phyloP scores from a whole-genome alignment of 169 alveolate species.

The Eimeria nieschulzi region DNA sequence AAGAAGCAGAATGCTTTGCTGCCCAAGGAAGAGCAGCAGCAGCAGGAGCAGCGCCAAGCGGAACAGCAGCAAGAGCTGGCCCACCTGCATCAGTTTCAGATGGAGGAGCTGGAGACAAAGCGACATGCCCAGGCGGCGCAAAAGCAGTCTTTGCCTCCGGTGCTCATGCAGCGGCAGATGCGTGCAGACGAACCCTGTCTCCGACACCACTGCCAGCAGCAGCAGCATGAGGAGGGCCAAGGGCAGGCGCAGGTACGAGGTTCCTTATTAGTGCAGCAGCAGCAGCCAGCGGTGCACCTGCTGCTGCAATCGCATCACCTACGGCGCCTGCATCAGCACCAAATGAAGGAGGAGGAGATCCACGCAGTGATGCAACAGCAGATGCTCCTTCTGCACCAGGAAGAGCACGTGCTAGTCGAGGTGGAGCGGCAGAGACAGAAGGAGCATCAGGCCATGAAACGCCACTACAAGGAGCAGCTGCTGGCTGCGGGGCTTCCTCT shows the following conservation, averaged over 20 bases:
- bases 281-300: background rate
- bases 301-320: slow-evolving; percentile 5
- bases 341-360: slow-evolving; percentile 44
- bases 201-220: background rate
- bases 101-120: background rate
- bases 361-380: slow-evolving; percentile 59
- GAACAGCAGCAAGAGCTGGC: slow-evolving; percentile 30
- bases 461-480: slow-evolving; percentile 11
- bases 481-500: slow-evolving; percentile 9
- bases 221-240: background rate
- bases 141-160: slow-evolving; percentile 11
- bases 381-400: slow-evolving; percentile 42
- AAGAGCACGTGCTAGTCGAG: slow-evolving; percentile 26
- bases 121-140: background rate
- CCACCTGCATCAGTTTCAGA: slow-evolving; percentile 27
- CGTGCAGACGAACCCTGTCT: background rate
- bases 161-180: background rate
- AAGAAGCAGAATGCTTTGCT: background rate
- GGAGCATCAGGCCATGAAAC: slow-evolving; percentile 13
- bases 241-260: background rate
- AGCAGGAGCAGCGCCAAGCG: slow-evolving; percentile 33
- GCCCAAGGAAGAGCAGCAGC: background rate
- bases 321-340: slow-evolving; percentile 42
- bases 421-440: slow-evolving; percentile 30
- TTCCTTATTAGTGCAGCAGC: background rate